Evolutionary conservation across 768 basidiomycete species (phyloP).

Genomic region (Punctularia strigosozonata): DNA sequence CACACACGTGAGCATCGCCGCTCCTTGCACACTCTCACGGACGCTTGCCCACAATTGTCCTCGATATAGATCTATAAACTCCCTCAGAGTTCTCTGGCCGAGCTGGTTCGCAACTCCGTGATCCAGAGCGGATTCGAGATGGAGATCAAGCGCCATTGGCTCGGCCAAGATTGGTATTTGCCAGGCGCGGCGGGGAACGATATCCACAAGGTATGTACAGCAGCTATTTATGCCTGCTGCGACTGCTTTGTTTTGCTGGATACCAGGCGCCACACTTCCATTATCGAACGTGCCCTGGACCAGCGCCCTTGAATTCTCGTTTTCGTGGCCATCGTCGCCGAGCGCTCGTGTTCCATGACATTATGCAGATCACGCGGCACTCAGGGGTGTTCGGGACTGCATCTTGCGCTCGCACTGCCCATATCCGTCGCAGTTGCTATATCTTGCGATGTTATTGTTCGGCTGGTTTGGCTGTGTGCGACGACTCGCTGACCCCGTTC

Average conservation of each 20-base stretch:
- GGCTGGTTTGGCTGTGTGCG: neutral
- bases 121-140: slow-evolving; percentile 97
- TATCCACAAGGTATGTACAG: slow-evolving; percentile 82
- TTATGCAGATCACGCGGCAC: too few relatives aligned
- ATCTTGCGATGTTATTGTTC: neutral
- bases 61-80: slow-evolving; percentile 80
- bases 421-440: slow-evolving; percentile 1
- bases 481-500: neutral
- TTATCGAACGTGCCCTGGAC: too few relatives aligned
- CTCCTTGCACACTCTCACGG: too few relatives aligned
- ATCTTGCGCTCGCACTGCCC: too few relatives aligned
- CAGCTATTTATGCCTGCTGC: too few relatives aligned
- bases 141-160: slow-evolving; percentile 93
- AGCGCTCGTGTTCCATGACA: too few relatives aligned
- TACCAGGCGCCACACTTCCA: too few relatives aligned
- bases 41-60: too few relatives aligned
- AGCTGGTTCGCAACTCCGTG: slow-evolving; percentile 96
- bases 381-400: too few relatives aligned
- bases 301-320: too few relatives aligned
- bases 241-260: too few relatives aligned
- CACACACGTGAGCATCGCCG: slow-evolving; percentile 58
- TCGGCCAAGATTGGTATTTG: slow-evolving; percentile 88
- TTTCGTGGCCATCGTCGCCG: too few relatives aligned
- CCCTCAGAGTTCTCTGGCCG: slow-evolving; percentile 87
- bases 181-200: slow-evolving; percentile 92